These are phyloP conservation scores for Gymnopilus junonius DNA, from an alignment of 768 basidiomycete genomes.

Conservation along the genomic window DNA sequence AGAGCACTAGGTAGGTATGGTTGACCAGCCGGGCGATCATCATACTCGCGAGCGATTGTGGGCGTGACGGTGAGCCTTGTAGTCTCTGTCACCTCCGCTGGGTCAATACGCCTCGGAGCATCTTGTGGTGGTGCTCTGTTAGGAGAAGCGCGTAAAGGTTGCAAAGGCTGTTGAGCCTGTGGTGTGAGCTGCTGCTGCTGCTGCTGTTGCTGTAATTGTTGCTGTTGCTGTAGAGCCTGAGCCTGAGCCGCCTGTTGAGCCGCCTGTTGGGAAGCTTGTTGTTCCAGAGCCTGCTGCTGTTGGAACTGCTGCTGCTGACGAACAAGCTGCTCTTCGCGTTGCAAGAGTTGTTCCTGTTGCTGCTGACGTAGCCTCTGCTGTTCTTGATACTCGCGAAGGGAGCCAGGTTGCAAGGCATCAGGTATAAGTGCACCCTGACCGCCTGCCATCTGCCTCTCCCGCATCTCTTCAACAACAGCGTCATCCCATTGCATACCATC, in stretches of 20 bases:
- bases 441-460: conserved; percentile 22
- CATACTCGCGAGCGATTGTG: conserved; percentile 66
- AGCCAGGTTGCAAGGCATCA: conserved; percentile 39
- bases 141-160: conserved; percentile 43
- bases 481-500: conserved; percentile 94
- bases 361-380: conserved; percentile 30
- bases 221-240: conserved; percentile 29
- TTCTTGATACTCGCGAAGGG: conserved; percentile 35
- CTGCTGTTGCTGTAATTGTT: conserved; percentile 33
- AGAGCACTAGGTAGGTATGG: conserved; percentile 38
- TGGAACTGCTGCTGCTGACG: conserved; percentile 22
- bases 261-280: conserved; percentile 37
- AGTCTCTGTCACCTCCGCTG: conserved; percentile 72
- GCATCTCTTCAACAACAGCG: conserved; percentile 52
- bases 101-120: conserved; percentile 50
- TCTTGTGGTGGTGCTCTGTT: conserved; percentile 30
- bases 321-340: conserved; percentile 11
- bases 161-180: conserved; percentile 32
- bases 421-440: conserved; percentile 32
- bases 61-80: conserved; percentile 81
- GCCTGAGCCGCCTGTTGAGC: conserved; percentile 11
- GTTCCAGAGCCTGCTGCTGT: conserved; percentile 32
- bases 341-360: conserved; percentile 13
- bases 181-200: conserved; percentile 37
- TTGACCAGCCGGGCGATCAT: conserved; percentile 26